Evolutionary conservation across 2,329 filamentous ascomycete species (phyloP), one percentile per base, ranked within the genome.

Genomic region (Sporothrix luriei): DNA sequence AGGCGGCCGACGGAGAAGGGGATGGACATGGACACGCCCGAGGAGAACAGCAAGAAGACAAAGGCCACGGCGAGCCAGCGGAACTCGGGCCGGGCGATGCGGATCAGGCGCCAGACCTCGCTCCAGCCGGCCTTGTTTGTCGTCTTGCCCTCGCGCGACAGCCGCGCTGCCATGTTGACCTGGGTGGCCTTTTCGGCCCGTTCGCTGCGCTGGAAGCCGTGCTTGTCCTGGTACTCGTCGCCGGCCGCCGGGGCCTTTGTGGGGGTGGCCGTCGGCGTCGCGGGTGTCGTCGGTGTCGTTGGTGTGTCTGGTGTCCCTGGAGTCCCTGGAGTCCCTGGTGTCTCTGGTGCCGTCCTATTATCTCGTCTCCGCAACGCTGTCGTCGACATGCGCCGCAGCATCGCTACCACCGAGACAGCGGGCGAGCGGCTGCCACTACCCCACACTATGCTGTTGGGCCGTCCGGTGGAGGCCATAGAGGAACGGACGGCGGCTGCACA

Each of bases 1-100:
- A 99, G 97, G 77, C 94, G 94, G 69, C 95, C 95, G 73, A 99
- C 97, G 0, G 94, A 97, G 78, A 97, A 97, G 1, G 95, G 95
- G 71, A 99, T 92, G 2, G 93, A 94, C 91, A 99, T 97, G 70
- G 94, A 97, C 74, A 99, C 93, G 66, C 89, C 87, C 4, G 94
- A 98, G 19, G 94, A 97, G 72, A 97, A 85, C 70, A 99, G 84
- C 66, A 99, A 84, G 77, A 97, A 91, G 69, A 91, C 78, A 78
- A 98, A 94, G 3, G 96, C 96, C 73, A 91, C 80, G 7, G 84
- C 85, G 19, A 99, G 87, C 79, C 91, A 91, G 77, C 85, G 90
- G 40, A 91, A 81, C 81, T 99, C 95, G 2, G 94, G 94, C 69
- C 87, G 85, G 14, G 95, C 95, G 77, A 99, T 95, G 79, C 90